Evolutionary conservation across 345 rosid genomes (phyloP), one percentile per base, ranked within the genome.

Genomic region (Hibiscus tridactylites): DNA sequence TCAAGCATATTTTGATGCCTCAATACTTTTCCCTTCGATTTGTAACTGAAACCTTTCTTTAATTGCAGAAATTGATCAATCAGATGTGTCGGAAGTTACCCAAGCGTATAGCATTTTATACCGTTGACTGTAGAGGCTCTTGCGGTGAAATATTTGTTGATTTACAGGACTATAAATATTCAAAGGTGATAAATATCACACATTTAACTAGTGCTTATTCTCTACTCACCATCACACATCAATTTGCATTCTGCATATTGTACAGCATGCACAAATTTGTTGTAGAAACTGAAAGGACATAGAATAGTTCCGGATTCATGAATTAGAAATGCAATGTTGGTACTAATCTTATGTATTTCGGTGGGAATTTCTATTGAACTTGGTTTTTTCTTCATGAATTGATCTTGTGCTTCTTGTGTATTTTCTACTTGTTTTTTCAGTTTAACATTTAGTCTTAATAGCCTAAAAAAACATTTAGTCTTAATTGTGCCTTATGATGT

Each of bases 111-210:
- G 91, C 98, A 60, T 95, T 90, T 81, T 95, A 91, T 74, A 80
- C 90, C 0, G 90, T 92, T 59, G 97, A 92, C 57, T 89, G 96
- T 73, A 89, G 97, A 80, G 90, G 86, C 78, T 90, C 93, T 6
- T 88, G 87, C 65, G 97, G 97, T 59, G 97, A 95, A 82, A 88
- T 95, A 35, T 95, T 95, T 80, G 96, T 90, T 44, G 97, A 95
- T 76, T 80, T 95, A 74, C 90, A 87, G 77, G 79, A 83, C 26
- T 87, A 90, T 75, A 87, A 85, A 70, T 89, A 85, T 53, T 57
- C 88, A 15, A 85, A 87, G 96, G 91, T 82, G 59, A 57, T 35
- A n/a, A 69, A 0, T 16, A 64, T 54, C 15, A 58, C 69, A 19
- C 11, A 28, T 28, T 35, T 19, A 57, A 39, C 33, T 57, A 35